phyloP scores from a whole-genome alignment of 129 eudicot species.

The Kitagawia praeruptora region DNA sequence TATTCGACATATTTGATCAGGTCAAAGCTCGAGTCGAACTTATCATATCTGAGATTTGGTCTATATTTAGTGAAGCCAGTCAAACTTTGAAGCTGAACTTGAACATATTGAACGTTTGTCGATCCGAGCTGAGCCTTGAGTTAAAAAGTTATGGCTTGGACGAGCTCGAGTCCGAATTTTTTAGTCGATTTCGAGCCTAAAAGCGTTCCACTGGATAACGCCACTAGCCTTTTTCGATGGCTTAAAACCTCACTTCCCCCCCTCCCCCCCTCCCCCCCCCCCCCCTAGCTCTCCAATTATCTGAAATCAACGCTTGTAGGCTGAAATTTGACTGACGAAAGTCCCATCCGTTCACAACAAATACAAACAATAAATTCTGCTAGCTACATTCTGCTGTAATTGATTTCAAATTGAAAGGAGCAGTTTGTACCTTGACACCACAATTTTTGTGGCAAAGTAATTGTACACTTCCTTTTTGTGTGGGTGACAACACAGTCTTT shows the following conservation, averaged over 20 bases:
- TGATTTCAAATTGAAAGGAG: neutral
- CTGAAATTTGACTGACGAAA: neutral
- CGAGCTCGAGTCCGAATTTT: neutral
- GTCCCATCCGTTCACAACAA: neutral
- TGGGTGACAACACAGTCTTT: neutral
- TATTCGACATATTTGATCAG: too few species aligned
- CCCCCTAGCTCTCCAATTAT: neutral
- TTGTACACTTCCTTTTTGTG: neutral
- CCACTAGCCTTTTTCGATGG: neutral
- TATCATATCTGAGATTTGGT: neutral
- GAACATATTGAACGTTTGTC: neutral
- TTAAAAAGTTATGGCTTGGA: neutral
- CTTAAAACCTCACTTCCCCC: neutral
- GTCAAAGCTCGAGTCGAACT: neutral
- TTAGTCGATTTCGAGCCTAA: neutral
- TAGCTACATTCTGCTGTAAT: neutral
- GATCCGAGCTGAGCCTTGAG: neutral
- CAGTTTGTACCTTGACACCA: neutral
- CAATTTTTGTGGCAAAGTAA: neutral
- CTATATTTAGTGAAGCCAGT: neutral
- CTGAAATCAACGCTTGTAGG: neutral
- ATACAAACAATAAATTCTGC: neutral
- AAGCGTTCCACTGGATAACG: neutral
- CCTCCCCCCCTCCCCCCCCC: too few species aligned
- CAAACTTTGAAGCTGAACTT: neutral